Evolutionary conservation across 148 eudicot genomes (phyloP).

Genomic region (Arctostaphylos glauca): DNA sequence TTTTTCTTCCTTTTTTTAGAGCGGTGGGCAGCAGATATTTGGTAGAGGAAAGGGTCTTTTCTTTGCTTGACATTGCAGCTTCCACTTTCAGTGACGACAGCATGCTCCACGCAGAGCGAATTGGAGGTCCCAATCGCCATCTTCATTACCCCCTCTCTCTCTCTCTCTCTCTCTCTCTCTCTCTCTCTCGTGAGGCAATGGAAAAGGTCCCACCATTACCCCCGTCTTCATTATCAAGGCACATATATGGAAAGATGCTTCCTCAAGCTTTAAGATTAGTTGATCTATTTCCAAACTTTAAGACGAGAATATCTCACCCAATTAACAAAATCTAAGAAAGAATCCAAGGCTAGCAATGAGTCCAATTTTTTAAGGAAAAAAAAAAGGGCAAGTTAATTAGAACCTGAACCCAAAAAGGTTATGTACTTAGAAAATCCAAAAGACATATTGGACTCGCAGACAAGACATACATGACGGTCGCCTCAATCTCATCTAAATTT

Average conservation of each 20-base stretch:
- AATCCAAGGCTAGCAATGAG: background rate
- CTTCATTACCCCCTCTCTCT: constrained; percentile 5
- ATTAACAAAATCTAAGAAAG: background rate
- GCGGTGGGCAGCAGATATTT: constrained; percentile 23
- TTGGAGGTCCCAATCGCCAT: constrained; percentile 36
- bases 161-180: too few species aligned
- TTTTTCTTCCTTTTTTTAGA: constrained; percentile 10
- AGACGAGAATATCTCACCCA: background rate
- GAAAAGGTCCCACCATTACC: background rate
- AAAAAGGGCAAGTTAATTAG: background rate
- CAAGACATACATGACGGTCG: too few species aligned
- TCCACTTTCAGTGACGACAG: constrained; percentile 37
- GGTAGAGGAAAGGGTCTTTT: constrained; percentile 23
- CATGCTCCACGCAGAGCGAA: constrained; percentile 39
- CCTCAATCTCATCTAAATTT: too few species aligned
- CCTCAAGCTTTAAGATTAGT: background rate
- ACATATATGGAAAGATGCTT: background rate
- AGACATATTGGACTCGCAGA: too few species aligned
- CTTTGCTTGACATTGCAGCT: constrained; percentile 74
- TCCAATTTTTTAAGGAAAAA: background rate
- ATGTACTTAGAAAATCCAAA: background rate
- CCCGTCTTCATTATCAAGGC: background rate
- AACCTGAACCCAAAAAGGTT: background rate
- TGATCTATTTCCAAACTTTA: background rate
- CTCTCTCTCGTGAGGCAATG: too few species aligned